Conservation (phyloP, 345 rosid species). For the Garcia nutans region DNA sequence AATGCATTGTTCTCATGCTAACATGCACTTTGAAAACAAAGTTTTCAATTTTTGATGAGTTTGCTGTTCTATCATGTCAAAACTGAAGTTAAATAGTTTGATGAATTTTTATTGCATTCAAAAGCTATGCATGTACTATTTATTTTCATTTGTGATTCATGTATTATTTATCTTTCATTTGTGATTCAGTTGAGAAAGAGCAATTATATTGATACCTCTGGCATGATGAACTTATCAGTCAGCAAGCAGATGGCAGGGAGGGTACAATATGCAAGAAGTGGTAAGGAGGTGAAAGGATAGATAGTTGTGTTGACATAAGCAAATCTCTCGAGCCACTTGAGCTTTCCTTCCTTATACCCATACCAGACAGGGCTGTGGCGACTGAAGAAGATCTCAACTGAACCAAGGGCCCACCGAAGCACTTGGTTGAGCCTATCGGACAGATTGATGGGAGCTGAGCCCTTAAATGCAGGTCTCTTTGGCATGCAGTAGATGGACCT, state of each 20-base stretch:
- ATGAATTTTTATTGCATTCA: not conserved
- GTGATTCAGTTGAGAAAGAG: not conserved
- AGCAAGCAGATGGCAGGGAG: slow-evolving; percentile 95
- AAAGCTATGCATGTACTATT: not conserved
- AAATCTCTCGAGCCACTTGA: no score
- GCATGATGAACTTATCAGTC: slow-evolving; percentile 97
- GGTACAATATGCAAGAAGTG: slow-evolving; percentile 86
- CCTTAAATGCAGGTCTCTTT: no score
- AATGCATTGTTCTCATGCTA: not conserved
- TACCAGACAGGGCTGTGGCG: no score
- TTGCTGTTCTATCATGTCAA: not conserved
- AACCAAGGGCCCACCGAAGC: no score
- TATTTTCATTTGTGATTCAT: not conserved
- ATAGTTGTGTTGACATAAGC: slow-evolving; percentile 90
- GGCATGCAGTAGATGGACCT: no score
- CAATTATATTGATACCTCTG: slow-evolving; percentile 51
- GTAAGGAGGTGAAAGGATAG: slow-evolving; percentile 91
- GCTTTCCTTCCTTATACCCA: no score
- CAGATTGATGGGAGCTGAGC: no score
- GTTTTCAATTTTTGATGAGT: not conserved
- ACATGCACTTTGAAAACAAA: not conserved
- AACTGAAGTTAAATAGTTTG: not conserved
- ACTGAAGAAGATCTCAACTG: no score
- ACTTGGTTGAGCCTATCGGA: no score
- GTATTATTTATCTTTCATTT: not conserved